Evolutionary conservation across 2,329 filamentous ascomycete genomes (phyloP).

Genomic region (Coniochaeta ligniaria): DNA sequence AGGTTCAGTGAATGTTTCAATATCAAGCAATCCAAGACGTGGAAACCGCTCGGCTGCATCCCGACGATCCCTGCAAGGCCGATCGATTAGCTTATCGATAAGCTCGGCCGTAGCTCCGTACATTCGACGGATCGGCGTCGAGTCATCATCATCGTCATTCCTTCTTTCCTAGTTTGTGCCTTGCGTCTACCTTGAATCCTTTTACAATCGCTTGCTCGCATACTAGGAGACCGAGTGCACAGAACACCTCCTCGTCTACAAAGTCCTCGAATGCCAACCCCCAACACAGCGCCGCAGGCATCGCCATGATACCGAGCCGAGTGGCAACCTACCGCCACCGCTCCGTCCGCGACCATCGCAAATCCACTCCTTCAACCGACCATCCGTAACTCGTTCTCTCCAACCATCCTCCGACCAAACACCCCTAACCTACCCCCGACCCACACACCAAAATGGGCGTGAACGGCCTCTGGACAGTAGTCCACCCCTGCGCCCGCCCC

Average conservation of each 20-base stretch:
- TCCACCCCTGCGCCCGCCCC: constrained; percentile 90
- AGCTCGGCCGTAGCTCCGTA: background rate
- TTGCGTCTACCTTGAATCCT: background rate
- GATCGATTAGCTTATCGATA: background rate
- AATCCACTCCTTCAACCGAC: background rate
- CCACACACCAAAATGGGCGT: constrained; percentile 94
- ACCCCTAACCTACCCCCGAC: background rate
- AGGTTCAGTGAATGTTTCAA: background rate
- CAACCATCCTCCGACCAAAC: background rate
- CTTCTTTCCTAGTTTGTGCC: background rate
- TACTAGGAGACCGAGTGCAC: background rate
- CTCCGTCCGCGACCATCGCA: background rate
- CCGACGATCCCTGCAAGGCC: background rate
- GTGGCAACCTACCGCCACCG: background rate
- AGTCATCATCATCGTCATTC: background rate
- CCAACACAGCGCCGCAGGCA: background rate
- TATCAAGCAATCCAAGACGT: no score
- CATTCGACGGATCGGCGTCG: background rate
- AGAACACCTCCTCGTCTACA: background rate
- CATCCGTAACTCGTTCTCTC: background rate
- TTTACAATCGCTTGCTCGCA: background rate
- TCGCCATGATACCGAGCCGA: background rate
- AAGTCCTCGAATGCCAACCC: background rate
- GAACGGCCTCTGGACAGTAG: constrained; percentile 92
- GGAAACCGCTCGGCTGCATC: no score